Percentiles rank a stretch among this genome's conserved stretches.
Evolutionary conservation across 306 rosid species (phyloP).

Genomic region (Calophaca sinica): DNA sequence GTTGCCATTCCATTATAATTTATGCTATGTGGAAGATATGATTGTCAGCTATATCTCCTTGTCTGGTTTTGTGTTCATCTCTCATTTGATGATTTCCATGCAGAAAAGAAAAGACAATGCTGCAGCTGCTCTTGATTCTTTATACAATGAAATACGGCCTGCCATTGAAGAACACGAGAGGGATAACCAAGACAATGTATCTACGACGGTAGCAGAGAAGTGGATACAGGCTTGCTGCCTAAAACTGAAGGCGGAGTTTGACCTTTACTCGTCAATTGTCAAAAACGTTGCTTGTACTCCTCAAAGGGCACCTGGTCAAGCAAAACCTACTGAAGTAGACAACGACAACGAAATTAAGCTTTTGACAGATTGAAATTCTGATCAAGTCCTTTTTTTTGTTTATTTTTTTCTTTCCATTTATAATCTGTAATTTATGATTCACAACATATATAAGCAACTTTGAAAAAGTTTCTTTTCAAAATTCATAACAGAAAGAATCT

Average conservation of each 20-base stretch:
- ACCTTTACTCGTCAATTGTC: constrained; percentile 76
- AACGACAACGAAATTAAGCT: constrained; percentile 57
- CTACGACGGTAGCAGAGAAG: constrained; percentile 92
- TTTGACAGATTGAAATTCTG: constrained; percentile 55
- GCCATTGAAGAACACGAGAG: constrained; percentile 98
- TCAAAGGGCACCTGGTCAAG: constrained; percentile 45
- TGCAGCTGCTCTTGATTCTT: constrained; percentile 63
- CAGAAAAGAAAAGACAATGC: constrained; percentile 78
- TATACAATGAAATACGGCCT: constrained; percentile 91
- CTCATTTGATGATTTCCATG: constrained; percentile 20
- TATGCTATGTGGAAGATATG: not conserved
- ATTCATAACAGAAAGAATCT: constrained; percentile 9
- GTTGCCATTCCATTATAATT: not conserved
- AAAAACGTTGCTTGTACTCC: constrained; percentile 65
- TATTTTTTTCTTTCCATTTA: constrained; percentile 6
- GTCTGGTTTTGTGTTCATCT: constrained; percentile 23
- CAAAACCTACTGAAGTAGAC: constrained; percentile 55
- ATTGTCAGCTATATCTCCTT: constrained; percentile 23
- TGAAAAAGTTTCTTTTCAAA: not conserved
- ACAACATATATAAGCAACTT: constrained; percentile 7
- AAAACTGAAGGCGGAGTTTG: constrained; percentile 86
- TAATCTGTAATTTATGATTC: constrained; percentile 27
- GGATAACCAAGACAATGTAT: constrained; percentile 90
- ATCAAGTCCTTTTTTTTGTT: constrained; percentile 2
- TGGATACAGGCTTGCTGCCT: constrained; percentile 90